Base-by-base conservation (phyloP, 2,329 filamentous ascomycete genomes). In the Zarea fungicola region DNA sequence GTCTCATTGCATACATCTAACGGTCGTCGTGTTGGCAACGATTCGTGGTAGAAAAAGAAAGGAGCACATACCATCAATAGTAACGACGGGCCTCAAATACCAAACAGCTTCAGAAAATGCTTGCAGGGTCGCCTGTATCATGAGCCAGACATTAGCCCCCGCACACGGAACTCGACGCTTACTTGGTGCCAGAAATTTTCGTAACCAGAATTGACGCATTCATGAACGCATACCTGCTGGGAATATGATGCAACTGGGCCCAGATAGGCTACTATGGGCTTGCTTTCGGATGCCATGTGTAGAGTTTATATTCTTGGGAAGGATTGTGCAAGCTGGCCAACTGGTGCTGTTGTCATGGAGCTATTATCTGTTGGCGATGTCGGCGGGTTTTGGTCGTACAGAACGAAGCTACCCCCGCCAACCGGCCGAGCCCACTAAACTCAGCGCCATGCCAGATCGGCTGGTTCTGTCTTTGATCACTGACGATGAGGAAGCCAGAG, bases 1-100 rank as follows among this genome's bases (percentile, higher is more conserved):
- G 96, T 86, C 14, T 83, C 77, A 43, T 83, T 75, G 65, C 96
- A 96, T 58, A 95, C 83, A 62, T 93, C 89, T 85, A 55, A 13
- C 1, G 7, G 13, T 19, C 7, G 14, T 22, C 6, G 23, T 14
- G 21, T 46, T 10, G n/a, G 42, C 18, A 6, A 21, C 28, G 21
- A n/a, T 19, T 14, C 8, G 14, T 32, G 28, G 7, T 19, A 10
- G 1, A 16, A 10, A 13, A 19, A 5, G 25, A 29, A 53, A 19
- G 23, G 16, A 37, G n/a, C 31, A 60, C 65, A 42, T 62, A 71
- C 70, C 70, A 41, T 71, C 68, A 48, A 82, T 82, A 4, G 75
- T 79, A 45, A 65, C 62, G 6, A 75, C 74, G 3, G 79, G 77
- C 40, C 68, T 61, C 42, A 80, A 62, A 36, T 73, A 67, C 65